Evolutionary conservation across 2,329 filamentous ascomycete species (phyloP), one percentile per base, ranked within the genome.

Genomic region (Exophiala calicioides): DNA sequence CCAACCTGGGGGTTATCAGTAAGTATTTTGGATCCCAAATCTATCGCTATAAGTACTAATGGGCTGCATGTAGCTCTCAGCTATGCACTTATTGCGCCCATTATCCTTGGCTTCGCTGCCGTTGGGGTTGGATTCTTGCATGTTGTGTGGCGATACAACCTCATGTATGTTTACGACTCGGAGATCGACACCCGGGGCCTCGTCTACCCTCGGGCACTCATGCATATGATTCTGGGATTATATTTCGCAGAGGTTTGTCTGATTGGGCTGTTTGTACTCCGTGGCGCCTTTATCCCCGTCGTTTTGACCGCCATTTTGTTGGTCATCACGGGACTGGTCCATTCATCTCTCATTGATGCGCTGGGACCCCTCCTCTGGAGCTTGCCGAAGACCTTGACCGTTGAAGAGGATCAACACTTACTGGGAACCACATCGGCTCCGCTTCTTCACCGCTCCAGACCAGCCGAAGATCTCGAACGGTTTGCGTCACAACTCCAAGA

Each of bases 191-290:
- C 88, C 29, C 88, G 90, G 61, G 90, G 91, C 1, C 78, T 93
- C 1, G 86, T 91, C 55, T 96, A 96, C 62, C 88, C 90, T 1
- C 82, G 85, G 9, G 90, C 90, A 0, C 75, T 96, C n/a, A 84
- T 93, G 64, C 90, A 96, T 52, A 78, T 95, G 30, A 79, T 94
- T 20, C 84, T 84, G 1, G 90, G 91, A 9, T 68, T 95, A 16
- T 96, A 97, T 65, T 77, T 96, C 20, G 83, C 86, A 1, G 83
- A 95, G 60, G 68, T 93, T 9, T 91, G 88, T 68, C 77, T 96
- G 67, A 85, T 95, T 53, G 90, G 90, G 15, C 76, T 96, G 1
- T 90, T 95, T 60, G 84, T 79, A 30, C 79, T 24, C 13, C 44
- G 44, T 18, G 45, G 37, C 9, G 56, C 54, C 6, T 44, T 45